Percentiles rank a stretch among this genome's conserved stretches.
These are phyloP conservation scores for Streptanthus diversifolius DNA, from an alignment of 345 rosid species.

Conservation along the genomic window DNA sequence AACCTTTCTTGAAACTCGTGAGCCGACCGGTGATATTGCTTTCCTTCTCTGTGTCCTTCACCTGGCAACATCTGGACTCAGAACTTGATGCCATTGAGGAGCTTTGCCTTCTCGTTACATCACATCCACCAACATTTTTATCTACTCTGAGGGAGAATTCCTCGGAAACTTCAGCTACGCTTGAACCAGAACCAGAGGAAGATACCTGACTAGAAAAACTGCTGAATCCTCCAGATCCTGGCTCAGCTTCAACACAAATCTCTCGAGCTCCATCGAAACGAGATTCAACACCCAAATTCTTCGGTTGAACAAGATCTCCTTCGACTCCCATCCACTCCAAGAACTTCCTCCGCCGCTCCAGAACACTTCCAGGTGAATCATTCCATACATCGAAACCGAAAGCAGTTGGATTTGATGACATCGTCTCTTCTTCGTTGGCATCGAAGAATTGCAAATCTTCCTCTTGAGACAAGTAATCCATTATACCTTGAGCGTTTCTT, in stretches of 20 bases:
- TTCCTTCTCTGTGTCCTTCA: constrained; percentile 36
- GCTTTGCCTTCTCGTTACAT: constrained; percentile 33
- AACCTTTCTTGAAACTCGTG: constrained; percentile 49
- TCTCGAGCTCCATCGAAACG: constrained; percentile 39
- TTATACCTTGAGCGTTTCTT: constrained; percentile 40
- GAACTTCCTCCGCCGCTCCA: constrained; percentile 45
- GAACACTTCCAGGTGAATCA: constrained; percentile 43
- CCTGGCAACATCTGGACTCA: constrained; percentile 18
- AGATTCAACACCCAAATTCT: constrained; percentile 23
- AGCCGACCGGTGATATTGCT: constrained; percentile 16
- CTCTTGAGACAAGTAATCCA: constrained; percentile 66
- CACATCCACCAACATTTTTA: constrained; percentile 20
- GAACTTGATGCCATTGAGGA: constrained; percentile 43
- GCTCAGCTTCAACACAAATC: constrained; percentile 44
- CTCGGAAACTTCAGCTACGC: constrained; percentile 35
- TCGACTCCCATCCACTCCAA: constrained; percentile 46
- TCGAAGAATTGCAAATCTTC: constrained; percentile 66
- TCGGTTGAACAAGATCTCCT: constrained; percentile 17
- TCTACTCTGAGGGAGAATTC: constrained; percentile 33
- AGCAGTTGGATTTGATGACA: constrained; percentile 36
- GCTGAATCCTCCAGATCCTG: constrained; percentile 42
- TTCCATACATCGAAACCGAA: constrained; percentile 43
- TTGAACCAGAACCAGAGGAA: constrained; percentile 40
- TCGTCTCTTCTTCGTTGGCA: constrained; percentile 62
- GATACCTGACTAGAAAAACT: constrained; percentile 38